Conservation (phyloP, 2,329 filamentous ascomycete species). For the Leptographium wingfieldii region DNA sequence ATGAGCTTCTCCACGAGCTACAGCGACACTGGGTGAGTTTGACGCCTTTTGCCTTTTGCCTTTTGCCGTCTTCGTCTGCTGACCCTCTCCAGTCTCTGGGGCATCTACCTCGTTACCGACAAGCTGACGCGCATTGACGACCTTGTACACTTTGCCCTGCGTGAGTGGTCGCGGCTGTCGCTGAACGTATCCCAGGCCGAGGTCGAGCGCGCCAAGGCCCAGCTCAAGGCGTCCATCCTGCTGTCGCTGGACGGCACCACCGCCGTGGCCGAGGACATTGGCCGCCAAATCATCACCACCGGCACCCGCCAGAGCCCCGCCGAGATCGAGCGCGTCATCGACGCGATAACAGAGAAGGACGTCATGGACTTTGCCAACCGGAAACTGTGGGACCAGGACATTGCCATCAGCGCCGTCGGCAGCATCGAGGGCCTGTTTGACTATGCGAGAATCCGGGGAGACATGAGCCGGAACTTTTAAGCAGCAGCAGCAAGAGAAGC, state of each 20-base stretch:
- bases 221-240: conserved; percentile 96
- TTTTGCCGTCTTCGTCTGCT: not conserved
- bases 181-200: conserved; percentile 79
- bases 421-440: conserved; percentile 77
- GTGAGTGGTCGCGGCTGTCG: conserved; percentile 94
- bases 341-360: conserved; percentile 84
- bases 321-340: conserved; percentile 89
- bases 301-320: conserved; percentile 81
- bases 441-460: conserved; percentile 37
- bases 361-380: conserved; percentile 92
- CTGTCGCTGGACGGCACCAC: conserved; percentile 96
- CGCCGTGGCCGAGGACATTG: conserved; percentile 94
- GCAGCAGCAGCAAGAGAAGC: not conserved
- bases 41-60: not conserved
- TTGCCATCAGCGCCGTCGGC: conserved; percentile 87
- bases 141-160: conserved; percentile 93
- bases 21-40: conserved; percentile 86
- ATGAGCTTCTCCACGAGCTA: conserved; percentile 99
- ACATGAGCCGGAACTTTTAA: conserved; percentile 26
- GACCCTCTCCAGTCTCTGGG: conserved; percentile 65
- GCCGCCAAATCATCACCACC: conserved; percentile 95
- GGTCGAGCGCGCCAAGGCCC: conserved; percentile 95
- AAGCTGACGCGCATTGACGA: conserved; percentile 81
- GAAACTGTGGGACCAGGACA: conserved; percentile 95
- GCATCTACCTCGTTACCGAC: conserved; percentile 95